Evolutionary conservation across 108 stramenopile species (phyloP).

Genomic region (Bacterosira constricta): DNA sequence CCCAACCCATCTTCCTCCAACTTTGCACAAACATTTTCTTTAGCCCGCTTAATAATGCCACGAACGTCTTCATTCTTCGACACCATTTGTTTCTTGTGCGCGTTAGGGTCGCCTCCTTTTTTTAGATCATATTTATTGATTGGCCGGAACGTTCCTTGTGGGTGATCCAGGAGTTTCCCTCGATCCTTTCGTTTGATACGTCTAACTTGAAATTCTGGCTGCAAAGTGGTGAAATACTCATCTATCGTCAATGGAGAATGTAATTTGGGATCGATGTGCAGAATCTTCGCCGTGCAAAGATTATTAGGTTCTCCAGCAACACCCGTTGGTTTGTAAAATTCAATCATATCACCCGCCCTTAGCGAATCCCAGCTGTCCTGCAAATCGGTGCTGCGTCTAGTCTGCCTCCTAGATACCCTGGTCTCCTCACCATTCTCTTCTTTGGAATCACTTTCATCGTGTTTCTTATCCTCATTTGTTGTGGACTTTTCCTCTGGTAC

Average conservation of each 20-base stretch:
- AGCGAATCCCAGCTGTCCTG: neutral
- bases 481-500: neutral
- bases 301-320: neutral
- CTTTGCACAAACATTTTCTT: neutral
- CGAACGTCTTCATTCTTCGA: neutral
- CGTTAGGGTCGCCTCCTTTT: neutral
- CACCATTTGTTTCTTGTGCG: neutral
- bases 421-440: neutral
- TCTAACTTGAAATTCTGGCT: conserved; percentile 3
- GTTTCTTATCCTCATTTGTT: neutral
- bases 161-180: neutral
- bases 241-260: neutral
- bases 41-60: neutral
- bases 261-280: conserved; percentile 5
- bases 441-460: neutral
- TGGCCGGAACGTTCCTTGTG: neutral
- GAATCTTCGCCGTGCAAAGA: neutral
- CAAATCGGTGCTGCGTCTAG: neutral
- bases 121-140: neutral
- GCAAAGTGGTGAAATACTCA: neutral
- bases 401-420: neutral
- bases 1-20: conserved; percentile 14
- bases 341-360: neutral
- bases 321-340: conserved; percentile 2
- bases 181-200: conserved; percentile 6